Base-by-base conservation (phyloP, 176 grass and related monocot species). In the Tuctoria greenei region DNA sequence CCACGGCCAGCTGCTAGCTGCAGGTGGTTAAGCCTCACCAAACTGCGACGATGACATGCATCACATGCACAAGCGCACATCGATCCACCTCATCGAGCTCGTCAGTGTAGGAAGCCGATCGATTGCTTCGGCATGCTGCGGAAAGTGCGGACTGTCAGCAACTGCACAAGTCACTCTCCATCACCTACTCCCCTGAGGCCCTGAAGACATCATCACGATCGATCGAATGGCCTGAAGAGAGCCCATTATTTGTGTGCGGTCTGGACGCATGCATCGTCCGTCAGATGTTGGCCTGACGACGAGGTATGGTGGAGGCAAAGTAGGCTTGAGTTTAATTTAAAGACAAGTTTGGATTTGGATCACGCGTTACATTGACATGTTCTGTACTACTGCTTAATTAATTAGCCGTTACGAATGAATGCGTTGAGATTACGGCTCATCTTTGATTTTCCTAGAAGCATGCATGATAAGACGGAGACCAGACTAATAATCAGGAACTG, bases 181-280 rank as follows among this genome's bases (percentile, higher is more conserved):
- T 24, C 76, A 85, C 75, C 83, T 66, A 79, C 76, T 46, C 39
- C 28, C 39, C 16, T 35, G 57, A 37, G n/a, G n/a, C n/a, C n/a
- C n/a, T n/a, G n/a, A 75, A 54, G 15, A 31, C 31, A 3, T 31
- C 28, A 52, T 69, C 81, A 43, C 61, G 1, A 26, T 28, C 10
- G 45, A 17, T 42, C 43, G 13, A 17, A 24, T 27, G 54, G n/a
- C 54, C 21, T 24, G 20, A 57, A 10, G 21, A n/a, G 17, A 24
- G 52, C 21, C 21, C 54, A 25, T 21, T 57, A 9, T 4, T 68
- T 45, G 31, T 3, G 31, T 31, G 31, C 31, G 31, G 3, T 68
- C 40, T 26, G 15, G 31, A 4, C 8, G 1, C 16, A 13, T 16
- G 4, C 16, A 50, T 18, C 46, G 4, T 18, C 16, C 46, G 9